Conservation (phyloP, 306 rosid genomes). For the Mimosa bimucronata region DNA sequence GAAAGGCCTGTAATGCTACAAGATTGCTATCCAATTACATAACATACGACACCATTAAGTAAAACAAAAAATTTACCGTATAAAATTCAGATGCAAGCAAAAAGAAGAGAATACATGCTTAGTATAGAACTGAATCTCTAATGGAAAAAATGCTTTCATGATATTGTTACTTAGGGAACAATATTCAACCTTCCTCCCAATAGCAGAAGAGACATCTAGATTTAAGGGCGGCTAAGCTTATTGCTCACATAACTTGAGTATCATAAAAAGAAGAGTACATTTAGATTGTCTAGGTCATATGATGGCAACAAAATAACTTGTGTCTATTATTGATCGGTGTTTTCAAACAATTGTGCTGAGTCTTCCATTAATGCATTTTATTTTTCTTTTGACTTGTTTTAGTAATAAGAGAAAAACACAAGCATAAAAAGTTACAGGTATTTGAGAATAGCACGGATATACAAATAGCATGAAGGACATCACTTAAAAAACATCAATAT, state of each 20-base stretch:
- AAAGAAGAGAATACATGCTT: constrained; percentile 15
- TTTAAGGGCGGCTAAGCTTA: constrained; percentile 4
- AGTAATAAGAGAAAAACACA: neutral
- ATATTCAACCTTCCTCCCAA: neutral
- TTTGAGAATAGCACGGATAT: neutral
- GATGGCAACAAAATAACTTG: constrained; percentile 7
- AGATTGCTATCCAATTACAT: constrained; percentile 19
- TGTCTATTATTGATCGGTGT: neutral
- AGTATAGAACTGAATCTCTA: constrained; percentile 24
- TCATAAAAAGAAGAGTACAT: constrained; percentile 15
- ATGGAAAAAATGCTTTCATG: constrained; percentile 9
- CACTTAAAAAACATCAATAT: constrained; percentile 14
- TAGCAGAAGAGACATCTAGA: neutral
- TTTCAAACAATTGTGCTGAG: constrained; percentile 25
- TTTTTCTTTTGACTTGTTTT: neutral
- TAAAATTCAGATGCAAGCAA: neutral
- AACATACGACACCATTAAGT: constrained; percentile 21
- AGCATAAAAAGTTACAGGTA: neutral
- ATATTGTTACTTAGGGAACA: constrained; percentile 15
- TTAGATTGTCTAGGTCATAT: constrained; percentile 10
- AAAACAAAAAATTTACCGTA: neutral
- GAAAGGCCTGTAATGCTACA: constrained; percentile 33
- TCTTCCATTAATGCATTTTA: constrained; percentile 1
- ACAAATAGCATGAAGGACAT: constrained; percentile 23
- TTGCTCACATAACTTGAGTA: neutral